Evolutionary conservation across 805 yeast species (phyloP), one percentile per base, ranked within the genome.

Genomic region (Yamadazyma phyllophila): DNA sequence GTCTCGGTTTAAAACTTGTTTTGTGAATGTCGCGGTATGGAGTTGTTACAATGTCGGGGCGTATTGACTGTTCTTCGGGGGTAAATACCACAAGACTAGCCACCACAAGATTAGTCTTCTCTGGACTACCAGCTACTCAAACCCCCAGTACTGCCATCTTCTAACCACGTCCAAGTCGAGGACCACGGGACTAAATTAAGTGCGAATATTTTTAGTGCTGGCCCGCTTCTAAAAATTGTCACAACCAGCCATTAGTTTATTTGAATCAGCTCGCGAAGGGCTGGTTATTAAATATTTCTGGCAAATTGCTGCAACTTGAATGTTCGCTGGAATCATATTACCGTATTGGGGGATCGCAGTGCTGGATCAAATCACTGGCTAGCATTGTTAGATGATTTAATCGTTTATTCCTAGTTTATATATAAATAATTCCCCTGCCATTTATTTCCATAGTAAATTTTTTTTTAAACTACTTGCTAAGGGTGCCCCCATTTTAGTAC

Each of bases 301-400:
- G 42, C 13, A 29, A 39, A 14, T 4, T 12, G 15, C 16, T 15
- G 42, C 20, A 16, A 14, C 35, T 13, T 15, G 29, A 27, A 26
- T 11, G 24, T 38, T 44, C 47, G 47, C 47, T 39, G 47, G 47
- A 44, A 44, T 44, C 46, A 31, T 12, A 27, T 34, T 44, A 5
- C 46, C 46, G 8, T 6, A 38, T 44, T 27, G 12, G 38, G 44
- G 24, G 10, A 20, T 16, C 7, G 29, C 34, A 30, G 26, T 43
- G 47, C 47, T 44, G 47, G 47, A 44, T 44, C 47, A 32, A 34
- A 26, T 36, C 34, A 31, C 9, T 31, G 20, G 24, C 32, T 17
- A 14, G 30, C 26, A 41, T 33, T 41, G 39, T 34, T 34, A 26
- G 9, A 20, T 40, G 36, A 40, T 40, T 40, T 40, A 26, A 9